phyloP scores from a whole-genome alignment of 345 rosid genomes.

The Populus ilicifolia region DNA sequence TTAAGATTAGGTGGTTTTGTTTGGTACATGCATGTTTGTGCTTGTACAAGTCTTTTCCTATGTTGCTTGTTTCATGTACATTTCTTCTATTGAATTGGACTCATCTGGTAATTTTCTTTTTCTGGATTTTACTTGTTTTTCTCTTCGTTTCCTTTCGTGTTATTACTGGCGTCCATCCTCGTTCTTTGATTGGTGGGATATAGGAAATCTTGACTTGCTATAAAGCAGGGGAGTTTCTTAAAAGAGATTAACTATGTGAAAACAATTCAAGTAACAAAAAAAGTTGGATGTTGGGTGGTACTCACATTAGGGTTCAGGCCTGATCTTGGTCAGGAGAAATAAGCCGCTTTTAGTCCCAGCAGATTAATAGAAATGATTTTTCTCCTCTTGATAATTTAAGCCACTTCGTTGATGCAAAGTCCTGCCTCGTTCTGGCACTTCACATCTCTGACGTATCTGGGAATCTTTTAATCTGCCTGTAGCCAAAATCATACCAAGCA shows the following conservation, averaged over 20 bases:
- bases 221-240: no score
- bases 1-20: no score
- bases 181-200: no score
- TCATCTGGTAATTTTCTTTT: no score
- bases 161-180: no score
- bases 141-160: no score
- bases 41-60: no score
- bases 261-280: background rate
- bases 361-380: background rate
- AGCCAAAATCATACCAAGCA: background rate
- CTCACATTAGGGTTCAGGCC: background rate
- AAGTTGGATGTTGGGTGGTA: background rate
- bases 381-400: background rate
- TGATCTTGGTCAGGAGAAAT: background rate
- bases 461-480: background rate
- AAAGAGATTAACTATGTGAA: background rate
- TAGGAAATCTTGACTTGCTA: no score
- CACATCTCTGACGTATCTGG: background rate
- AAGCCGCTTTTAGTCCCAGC: background rate
- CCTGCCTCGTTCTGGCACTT: background rate
- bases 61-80: no score
- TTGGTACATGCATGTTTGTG: no score
- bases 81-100: no score
- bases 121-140: no score
- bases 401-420: background rate